Percentiles rank a stretch among this genome's conserved stretches.
phyloP scores from a whole-genome alignment of 805 yeast species.

The Metschnikowia orientalis region DNA sequence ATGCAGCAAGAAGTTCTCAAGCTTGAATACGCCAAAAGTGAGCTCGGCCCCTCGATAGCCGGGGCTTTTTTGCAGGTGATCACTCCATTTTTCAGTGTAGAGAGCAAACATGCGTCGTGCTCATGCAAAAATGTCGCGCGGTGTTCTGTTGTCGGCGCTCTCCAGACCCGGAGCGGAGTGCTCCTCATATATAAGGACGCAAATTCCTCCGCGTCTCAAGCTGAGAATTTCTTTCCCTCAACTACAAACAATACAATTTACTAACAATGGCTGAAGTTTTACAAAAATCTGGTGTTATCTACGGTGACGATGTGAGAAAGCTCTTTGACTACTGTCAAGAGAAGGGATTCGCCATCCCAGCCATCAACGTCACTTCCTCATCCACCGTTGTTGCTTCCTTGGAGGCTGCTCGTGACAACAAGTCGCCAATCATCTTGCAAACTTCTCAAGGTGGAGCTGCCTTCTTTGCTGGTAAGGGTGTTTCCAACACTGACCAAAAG shows the following conservation, averaged over 20 bases:
- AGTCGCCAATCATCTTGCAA: slow-evolving; percentile 93
- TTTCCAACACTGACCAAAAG: slow-evolving; percentile 83
- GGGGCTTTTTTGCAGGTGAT: too few species aligned
- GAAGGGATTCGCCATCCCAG: slow-evolving; percentile 94
- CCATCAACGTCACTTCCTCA: slow-evolving; percentile 96
- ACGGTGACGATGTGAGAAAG: slow-evolving; percentile 91
- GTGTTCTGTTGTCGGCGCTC: slow-evolving; percentile 6
- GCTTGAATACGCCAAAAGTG: too few species aligned
- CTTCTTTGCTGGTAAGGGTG: slow-evolving; percentile 99
- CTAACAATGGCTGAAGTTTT: slow-evolving; percentile 19
- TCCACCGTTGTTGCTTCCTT: slow-evolving; percentile 70
- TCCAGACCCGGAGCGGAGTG: slow-evolving; percentile 22
- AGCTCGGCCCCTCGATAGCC: too few species aligned
- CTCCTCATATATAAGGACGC: slow-evolving; percentile 16
- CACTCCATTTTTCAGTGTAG: too few species aligned
- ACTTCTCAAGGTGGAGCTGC: slow-evolving; percentile 99
- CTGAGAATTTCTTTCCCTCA: neutral
- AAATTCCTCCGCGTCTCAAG: slow-evolving; percentile 1
- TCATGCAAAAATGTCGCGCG: slow-evolving; percentile 12
- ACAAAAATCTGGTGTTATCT: slow-evolving; percentile 96
- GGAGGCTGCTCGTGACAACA: slow-evolving; percentile 46
- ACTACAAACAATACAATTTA: slow-evolving; percentile 5
- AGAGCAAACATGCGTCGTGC: too few species aligned
- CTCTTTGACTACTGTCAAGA: slow-evolving; percentile 90
- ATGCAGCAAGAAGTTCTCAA: too few species aligned